Evolutionary conservation across 805 yeast species (phyloP).

Genomic region (Ogataea trehaloabstinens): DNA sequence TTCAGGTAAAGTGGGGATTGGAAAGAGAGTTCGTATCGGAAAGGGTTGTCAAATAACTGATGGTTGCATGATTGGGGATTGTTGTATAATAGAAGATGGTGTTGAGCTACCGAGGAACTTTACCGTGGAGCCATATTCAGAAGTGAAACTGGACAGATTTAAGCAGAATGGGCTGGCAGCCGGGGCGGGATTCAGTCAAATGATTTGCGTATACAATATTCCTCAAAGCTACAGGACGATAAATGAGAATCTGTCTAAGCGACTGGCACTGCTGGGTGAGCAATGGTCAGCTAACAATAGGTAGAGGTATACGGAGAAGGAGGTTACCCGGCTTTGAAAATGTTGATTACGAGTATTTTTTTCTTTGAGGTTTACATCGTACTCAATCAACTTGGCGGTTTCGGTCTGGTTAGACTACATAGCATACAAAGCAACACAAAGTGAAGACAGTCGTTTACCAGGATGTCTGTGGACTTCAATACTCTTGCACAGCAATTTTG

Average conservation of each 20-base stretch:
- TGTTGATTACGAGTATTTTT: no score
- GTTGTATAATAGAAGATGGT: constrained; percentile 45
- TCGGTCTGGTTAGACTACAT: no score
- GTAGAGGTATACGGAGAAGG: no score
- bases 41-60: constrained; percentile 36
- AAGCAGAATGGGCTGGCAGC: no score
- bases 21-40: constrained; percentile 50
- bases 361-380: no score
- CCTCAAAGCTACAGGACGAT: constrained; percentile 28
- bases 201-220: no score
- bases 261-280: constrained; percentile 6
- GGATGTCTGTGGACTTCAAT: constrained; percentile 37
- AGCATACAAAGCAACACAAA: no score
- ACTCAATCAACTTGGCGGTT: no score
- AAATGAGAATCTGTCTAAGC: constrained; percentile 21
- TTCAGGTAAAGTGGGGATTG: constrained; percentile 37
- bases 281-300: constrained; percentile 2
- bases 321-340: no score
- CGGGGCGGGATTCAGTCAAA: no score
- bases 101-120: constrained; percentile 40
- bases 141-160: constrained; percentile 29
- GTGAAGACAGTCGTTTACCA: no score
- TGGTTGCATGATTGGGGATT: constrained; percentile 45
- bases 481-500: constrained; percentile 69
- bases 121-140: constrained; percentile 52